Evolutionary conservation across 306 rosid species (phyloP), one percentile per base, ranked within the genome.

Genomic region (Hippophae tibetana): DNA sequence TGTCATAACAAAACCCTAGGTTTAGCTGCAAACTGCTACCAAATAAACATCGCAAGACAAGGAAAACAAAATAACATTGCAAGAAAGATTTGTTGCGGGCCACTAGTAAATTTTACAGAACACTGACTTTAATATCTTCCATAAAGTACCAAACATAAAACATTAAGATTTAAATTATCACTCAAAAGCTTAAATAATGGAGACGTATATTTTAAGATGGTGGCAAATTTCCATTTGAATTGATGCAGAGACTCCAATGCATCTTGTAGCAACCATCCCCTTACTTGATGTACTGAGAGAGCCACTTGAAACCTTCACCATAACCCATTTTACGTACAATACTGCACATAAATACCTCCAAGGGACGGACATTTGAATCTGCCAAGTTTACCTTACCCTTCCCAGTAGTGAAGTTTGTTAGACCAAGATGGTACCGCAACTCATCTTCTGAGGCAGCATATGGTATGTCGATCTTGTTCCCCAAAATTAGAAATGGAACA

Each of bases 311-410:
- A 48, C 94, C 96, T 51, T 89, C 96, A 13, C 96, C 96, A 27
- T 85, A 89, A 60, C 96, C 96, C 96, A 89, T 89, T 77, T 89
- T 89, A 72, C 86, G 73, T 54, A 89, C 96, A 53, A 89, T 80
- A 62, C 96, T 89, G 81, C 96, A 89, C 96, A 89, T 89, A 83
- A 85, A 89, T 25, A 85, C 90, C 81, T 88, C 96, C 40, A 88
- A 80, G 57, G 94, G 81, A 1, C 94, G 94, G 52, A 88, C 84
- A 50, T 79, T 85, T 7, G 90, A 81, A 73, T 79, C 96, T 8
- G 78, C 1, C 84, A 89, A 10, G 66, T 67, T 85, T 10, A 85
- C 88, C 72, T 89, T 89, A 50, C 96, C 96, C 75, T 89, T 89
- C 53, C 96, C 94, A 0, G 96, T 89, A 71, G 96, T 89, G 80